Base-by-base conservation (phyloP, 23 red algal species). In the Gracilaria caudata region DNA sequence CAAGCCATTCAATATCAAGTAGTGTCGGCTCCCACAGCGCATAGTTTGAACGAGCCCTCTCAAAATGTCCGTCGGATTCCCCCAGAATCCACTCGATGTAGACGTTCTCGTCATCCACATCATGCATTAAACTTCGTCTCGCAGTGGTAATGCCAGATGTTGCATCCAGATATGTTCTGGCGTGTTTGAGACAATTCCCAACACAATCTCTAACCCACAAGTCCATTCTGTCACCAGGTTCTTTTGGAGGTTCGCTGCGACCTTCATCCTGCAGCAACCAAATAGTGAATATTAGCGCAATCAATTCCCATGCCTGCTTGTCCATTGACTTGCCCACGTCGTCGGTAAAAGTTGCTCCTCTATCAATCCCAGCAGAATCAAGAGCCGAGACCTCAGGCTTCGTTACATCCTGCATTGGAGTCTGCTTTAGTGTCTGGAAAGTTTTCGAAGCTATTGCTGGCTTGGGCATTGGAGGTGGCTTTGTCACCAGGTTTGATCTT, bases 241-340 rank as follows among this genome's bases (percentile, higher is more conserved):
- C 21, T 35, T 78, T 89, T 8, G 85, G 85, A 5, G 85, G 85
- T 53, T 89, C 85, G 44, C 68, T 79, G 10, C 85, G 85, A 43
- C 85, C 60, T 66, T 89, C 85, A 78, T 89, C 85, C 60, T 89
- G 85, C 20, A 89, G 51, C 24, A 89, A 51, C 85, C 85, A 89
- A 10, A 89, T 72, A 34, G 85, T 78, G 23, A 54, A 60, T 13
- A 89, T 77, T 7, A 89, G 37, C 0, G 72, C 68, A 40, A 89
- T 55, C 9, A 89, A 54, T 34, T 89, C 85, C 53, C 70, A 68
- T 32, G 68, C 85, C 41, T 89, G 85, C 39, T 79, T 89, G 61
- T 89, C 85, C 85, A 89, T 89, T 54, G 68, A 72, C 74, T 79
- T 78, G 26, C 85, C 71, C 21, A 89, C 20, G 13, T 79, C 51